Evolutionary conservation across 1,284 basidiomycete species (phyloP).

Genomic region (Erythrobasidium hasegawianum): DNA sequence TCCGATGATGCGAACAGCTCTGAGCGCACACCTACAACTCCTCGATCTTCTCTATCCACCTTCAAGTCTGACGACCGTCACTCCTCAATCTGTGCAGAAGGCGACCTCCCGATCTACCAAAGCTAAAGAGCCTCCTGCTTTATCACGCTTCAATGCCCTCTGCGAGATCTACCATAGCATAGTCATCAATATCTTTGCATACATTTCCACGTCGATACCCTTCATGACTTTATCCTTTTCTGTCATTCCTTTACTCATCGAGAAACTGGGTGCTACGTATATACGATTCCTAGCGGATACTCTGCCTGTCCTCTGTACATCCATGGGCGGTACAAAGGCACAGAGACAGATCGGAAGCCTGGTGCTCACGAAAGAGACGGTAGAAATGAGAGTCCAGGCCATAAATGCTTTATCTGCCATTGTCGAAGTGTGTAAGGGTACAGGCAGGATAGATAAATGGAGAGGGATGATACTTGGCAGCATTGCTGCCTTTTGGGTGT

Average conservation of each 20-base stretch:
- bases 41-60: slow-evolving; percentile 31
- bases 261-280: slow-evolving; percentile 5
- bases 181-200: slow-evolving; percentile 26
- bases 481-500: slow-evolving; percentile 26
- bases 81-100: not conserved
- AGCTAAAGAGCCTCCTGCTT: slow-evolving; percentile 13
- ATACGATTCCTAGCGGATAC: slow-evolving; percentile 24
- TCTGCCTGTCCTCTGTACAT: slow-evolving; percentile 20
- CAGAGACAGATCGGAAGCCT: not conserved
- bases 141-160: slow-evolving; percentile 20
- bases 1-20: slow-evolving; percentile 17
- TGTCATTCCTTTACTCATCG: slow-evolving; percentile 4
- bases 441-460: slow-evolving; percentile 30
- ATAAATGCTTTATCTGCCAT: slow-evolving; percentile 1
- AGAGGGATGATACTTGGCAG: slow-evolving; percentile 22
- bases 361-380: not conserved
- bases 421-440: slow-evolving; percentile 16
- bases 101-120: not conserved
- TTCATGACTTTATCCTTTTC: slow-evolving; percentile 29
- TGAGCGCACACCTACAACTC: slow-evolving; percentile 20
- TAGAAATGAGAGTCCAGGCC: slow-evolving; percentile 14
- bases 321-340: slow-evolving; percentile 12
- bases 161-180: slow-evolving; percentile 7
- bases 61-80: not conserved
- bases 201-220: slow-evolving; percentile 8